Conservation (phyloP, 331 rosid genomes). For the Quercus tomentella region DNA sequence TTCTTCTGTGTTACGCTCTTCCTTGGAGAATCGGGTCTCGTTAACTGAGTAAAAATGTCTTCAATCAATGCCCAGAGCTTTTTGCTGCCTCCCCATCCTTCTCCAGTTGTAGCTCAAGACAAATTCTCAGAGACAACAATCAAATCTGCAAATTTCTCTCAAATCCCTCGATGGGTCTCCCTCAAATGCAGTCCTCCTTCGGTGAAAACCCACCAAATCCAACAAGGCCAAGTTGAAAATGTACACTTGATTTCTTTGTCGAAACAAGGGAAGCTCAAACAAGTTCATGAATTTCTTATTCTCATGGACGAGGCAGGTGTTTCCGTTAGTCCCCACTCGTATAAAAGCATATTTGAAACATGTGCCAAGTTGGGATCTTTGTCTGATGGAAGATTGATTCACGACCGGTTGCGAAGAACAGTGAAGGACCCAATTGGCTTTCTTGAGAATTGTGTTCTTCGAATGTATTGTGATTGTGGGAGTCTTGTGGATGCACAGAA, state of each 20-base stretch:
- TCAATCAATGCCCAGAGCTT: conserved; percentile 13
- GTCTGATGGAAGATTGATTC: conserved; percentile 40
- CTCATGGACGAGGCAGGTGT: conserved; percentile 40
- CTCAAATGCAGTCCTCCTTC: conserved; percentile 24
- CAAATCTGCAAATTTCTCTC: conserved; percentile 34
- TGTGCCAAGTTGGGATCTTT: conserved; percentile 40
- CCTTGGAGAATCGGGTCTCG: background rate
- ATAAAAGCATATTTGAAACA: conserved; percentile 37
- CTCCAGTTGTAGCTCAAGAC: conserved; percentile 19
- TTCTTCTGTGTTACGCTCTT: background rate
- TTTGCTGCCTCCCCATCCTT: conserved; percentile 10
- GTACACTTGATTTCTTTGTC: conserved; percentile 50
- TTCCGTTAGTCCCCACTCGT: conserved; percentile 33
- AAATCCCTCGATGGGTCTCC: conserved; percentile 56
- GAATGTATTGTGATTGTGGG: conserved; percentile 49
- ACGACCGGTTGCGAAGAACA: conserved; percentile 26
- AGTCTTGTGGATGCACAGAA: conserved; percentile 38
- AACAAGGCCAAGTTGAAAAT: conserved; percentile 48
- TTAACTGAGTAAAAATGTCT: conserved; percentile 19
- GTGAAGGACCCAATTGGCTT: conserved; percentile 24
- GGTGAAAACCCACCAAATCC: conserved; percentile 4
- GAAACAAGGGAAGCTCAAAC: conserved; percentile 41
- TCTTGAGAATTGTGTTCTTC: conserved; percentile 37
- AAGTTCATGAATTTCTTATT: conserved; percentile 44
- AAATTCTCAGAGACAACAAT: background rate